Conservation (phyloP, 441 rosid species). For the Gossypium armourianum region DNA sequence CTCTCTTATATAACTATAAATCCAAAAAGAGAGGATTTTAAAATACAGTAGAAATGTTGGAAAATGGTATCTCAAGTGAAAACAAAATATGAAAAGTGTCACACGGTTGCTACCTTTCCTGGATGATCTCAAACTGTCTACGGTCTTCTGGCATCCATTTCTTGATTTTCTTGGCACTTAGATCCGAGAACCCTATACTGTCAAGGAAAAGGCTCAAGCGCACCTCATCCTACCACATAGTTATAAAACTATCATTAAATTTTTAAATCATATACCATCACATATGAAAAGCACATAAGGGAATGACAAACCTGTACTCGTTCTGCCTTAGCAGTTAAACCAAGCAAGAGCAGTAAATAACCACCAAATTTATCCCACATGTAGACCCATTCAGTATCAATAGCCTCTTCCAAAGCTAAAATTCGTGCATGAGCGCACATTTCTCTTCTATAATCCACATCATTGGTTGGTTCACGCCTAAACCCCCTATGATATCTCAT, state of each 20-base stretch:
- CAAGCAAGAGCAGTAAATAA: constrained; percentile 83
- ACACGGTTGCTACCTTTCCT: constrained; percentile 62
- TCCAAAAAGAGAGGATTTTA: constrained; percentile 11
- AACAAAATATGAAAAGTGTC: constrained; percentile 13
- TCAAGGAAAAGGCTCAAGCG: constrained; percentile 96
- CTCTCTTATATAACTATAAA: constrained; percentile 80
- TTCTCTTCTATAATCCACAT: constrained; percentile 81
- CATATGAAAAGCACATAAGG: constrained; percentile 15
- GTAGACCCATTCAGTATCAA: constrained; percentile 99
- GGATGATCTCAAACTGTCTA: constrained; percentile 93
- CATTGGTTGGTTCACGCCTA: constrained; percentile 46
- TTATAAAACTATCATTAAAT: constrained; percentile 17
- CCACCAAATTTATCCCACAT: constrained; percentile 99
- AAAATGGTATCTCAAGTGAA: constrained; percentile 9
- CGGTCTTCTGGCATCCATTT: constrained; percentile 99
- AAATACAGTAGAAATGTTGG: background rate
- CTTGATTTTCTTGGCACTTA: constrained; percentile 95
- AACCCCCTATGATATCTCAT: constrained; percentile 52
- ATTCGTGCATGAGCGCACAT: constrained; percentile 99
- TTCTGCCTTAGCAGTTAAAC: constrained; percentile 97
- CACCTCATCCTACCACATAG: constrained; percentile 71
- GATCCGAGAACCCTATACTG: constrained; percentile 95
- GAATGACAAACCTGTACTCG: constrained; percentile 66
- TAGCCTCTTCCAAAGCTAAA: constrained; percentile 96
- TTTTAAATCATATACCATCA: constrained; percentile 12